Evolutionary conservation across 257 asterid species (phyloP), one percentile per base, ranked within the genome.

Genomic region (Scutellaria galericulata): DNA sequence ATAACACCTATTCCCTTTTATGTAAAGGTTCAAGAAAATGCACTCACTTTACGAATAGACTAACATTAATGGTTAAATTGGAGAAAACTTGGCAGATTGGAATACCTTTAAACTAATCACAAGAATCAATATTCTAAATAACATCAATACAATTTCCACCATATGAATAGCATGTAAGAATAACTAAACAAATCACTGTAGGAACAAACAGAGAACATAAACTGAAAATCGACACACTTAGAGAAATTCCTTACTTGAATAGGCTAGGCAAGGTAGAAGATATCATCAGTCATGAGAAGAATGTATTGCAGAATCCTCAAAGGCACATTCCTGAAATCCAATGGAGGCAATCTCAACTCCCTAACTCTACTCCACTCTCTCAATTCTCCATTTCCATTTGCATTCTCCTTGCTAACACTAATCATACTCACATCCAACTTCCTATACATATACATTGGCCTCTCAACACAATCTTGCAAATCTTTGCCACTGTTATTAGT

Each of bases 301-400:
- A 88, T 80, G 58, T 88, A 88, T 82, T 88, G 94, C 88, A 88
- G 58, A 75, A 86, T 84, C 83, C 94, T 86, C 80, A 86, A 73
- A 48, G 94, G 89, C 53, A 63, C 79, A 71, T 84, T 84, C 20
- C 84, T 55, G 68, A 88, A 88, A 58, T 83, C 88, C 86, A 88
- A 70, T 11, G 70, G 72, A 9, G 88, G 88, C 83, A 88, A 59
- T 70, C 85, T 80, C 85, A 88, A 22, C 77, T 88, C 94, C 68
- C 86, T 86, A 59, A 84, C 86, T 58, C 94, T 83, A 71, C 82
- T 74, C 61, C 81, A 66, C 37, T 81, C 81, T 75, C 81, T 68
- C 51, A 57, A 71, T 62, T 70, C 78, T 71, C 79, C 82, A 73
- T 70, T 65, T 5, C 74, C 76, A 63, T 50, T 64, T 0, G 47